phyloP scores from a whole-genome alignment of 2,329 filamentous ascomycete species.

The Coleophoma cylindrospora region DNA sequence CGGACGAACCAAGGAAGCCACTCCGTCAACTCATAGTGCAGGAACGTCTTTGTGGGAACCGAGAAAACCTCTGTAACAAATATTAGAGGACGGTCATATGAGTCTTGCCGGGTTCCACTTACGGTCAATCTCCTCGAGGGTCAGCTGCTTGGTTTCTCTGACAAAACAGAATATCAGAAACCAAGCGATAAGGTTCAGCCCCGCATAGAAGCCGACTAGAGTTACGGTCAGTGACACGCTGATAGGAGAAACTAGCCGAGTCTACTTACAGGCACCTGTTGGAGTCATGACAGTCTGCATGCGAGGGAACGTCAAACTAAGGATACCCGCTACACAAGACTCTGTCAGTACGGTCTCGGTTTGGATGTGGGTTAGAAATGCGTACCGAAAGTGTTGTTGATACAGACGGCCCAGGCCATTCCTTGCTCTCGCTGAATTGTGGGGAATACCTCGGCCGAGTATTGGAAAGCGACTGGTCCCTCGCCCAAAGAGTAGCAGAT shows the following conservation, averaged over 20 bases:
- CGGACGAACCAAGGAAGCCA: slow-evolving; percentile 15
- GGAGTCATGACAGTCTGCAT: slow-evolving; percentile 12
- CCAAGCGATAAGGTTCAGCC: slow-evolving; percentile 47
- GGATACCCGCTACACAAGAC: slow-evolving; percentile 53
- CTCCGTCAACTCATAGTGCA: slow-evolving; percentile 11
- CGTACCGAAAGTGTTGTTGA: slow-evolving; percentile 59
- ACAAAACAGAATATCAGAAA: slow-evolving; percentile 49
- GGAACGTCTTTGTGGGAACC: slow-evolving; percentile 10
- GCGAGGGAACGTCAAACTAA: slow-evolving; percentile 43
- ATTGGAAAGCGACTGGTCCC: slow-evolving; percentile 55
- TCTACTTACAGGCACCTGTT: slow-evolving; percentile 54
- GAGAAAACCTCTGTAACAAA: slow-evolving; percentile 9
- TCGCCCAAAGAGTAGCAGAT: slow-evolving; percentile 61
- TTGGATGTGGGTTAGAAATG: slow-evolving; percentile 56
- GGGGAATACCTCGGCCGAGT: slow-evolving; percentile 57
- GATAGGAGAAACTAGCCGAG: slow-evolving; percentile 64
- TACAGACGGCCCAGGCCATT: slow-evolving; percentile 57
- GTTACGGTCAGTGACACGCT: slow-evolving; percentile 58
- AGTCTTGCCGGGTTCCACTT: slow-evolving; percentile 37
- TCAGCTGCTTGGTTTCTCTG: slow-evolving; percentile 48
- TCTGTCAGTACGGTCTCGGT: slow-evolving; percentile 60
- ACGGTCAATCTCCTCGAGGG: slow-evolving; percentile 37
- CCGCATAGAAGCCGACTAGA: slow-evolving; percentile 51
- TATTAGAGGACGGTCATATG: not conserved
- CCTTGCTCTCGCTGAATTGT: slow-evolving; percentile 57